Evolutionary conservation across 2,329 filamentous ascomycete genomes (phyloP).

Genomic region (Parastagonospora avenae): DNA sequence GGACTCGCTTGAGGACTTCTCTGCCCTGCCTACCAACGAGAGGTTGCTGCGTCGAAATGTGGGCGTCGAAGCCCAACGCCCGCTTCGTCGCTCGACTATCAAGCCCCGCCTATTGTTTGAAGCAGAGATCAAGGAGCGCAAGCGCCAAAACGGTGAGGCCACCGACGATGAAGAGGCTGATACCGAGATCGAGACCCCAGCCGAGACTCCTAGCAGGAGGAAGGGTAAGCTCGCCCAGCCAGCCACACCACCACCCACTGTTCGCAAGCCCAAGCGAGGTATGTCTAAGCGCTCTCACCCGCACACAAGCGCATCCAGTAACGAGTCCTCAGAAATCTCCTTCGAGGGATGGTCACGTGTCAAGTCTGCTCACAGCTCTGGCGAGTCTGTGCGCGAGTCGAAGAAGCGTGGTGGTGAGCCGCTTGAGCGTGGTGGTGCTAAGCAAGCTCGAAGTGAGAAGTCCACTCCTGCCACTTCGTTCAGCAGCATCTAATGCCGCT

Average conservation of each 20-base stretch:
- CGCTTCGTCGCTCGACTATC: conserved; percentile 69
- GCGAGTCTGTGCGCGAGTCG: conserved; percentile 46
- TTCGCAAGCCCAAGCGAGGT: conserved; percentile 66
- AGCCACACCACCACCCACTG: conserved; percentile 61
- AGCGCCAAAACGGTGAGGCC: conserved; percentile 45
- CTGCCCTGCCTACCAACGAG: conserved; percentile 43
- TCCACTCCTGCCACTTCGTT: conserved; percentile 31
- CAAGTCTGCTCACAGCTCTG: conserved; percentile 55
- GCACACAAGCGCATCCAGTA: not conserved
- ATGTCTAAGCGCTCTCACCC: conserved; percentile 28
- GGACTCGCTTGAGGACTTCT: conserved; percentile 8
- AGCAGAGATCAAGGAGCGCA: conserved; percentile 52
- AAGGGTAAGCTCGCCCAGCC: conserved; percentile 56
- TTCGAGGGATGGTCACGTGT: conserved; percentile 73
- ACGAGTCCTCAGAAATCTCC: conserved; percentile 28
- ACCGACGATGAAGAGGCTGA: conserved; percentile 64
- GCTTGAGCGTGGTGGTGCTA: conserved; percentile 34
- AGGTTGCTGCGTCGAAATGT: conserved; percentile 44
- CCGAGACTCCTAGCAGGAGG: conserved; percentile 36
- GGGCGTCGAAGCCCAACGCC: conserved; percentile 50
- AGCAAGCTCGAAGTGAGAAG: conserved; percentile 41
- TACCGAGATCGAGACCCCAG: conserved; percentile 57
- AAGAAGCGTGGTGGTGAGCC: conserved; percentile 42
- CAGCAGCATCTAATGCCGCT: conserved; percentile 31
- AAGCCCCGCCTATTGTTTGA: conserved; percentile 76